Percentiles rank a stretch among this genome's conserved stretches.
Conservation (phyloP, 2,329 filamentous ascomycete genomes). For the Ilyonectria destructans region DNA sequence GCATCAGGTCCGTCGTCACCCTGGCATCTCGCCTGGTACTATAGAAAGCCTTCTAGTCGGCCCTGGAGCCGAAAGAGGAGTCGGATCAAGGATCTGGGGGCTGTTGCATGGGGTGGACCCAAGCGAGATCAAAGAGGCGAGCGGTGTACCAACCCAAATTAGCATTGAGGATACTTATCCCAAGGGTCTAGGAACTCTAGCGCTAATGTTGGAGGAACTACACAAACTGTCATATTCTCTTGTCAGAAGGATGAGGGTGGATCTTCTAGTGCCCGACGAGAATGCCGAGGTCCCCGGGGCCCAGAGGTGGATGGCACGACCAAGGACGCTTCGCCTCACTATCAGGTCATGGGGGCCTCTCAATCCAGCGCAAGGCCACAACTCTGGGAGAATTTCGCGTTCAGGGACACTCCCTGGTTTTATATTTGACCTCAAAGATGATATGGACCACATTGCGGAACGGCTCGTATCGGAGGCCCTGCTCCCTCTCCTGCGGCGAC, state of each 20-base stretch:
- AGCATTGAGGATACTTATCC: conserved; percentile 94
- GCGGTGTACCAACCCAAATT: conserved; percentile 86
- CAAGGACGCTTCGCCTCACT: conserved; percentile 85
- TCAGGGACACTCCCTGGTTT: conserved; percentile 83
- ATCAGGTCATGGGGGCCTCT: conserved; percentile 73
- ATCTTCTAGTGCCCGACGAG: conserved; percentile 74
- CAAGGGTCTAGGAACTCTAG: conserved; percentile 75
- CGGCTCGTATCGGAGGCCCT: conserved; percentile 80
- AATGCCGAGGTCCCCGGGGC: conserved; percentile 51
- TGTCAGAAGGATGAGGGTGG: conserved; percentile 83
- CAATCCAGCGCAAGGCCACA: conserved; percentile 65
- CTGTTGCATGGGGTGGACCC: conserved; percentile 87
- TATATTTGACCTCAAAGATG: conserved; percentile 76
- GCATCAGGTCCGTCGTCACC: conserved; percentile 74
- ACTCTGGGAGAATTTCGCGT: conserved; percentile 81
- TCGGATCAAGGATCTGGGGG: conserved; percentile 82
- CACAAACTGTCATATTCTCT: conserved; percentile 79
- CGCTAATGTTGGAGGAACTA: conserved; percentile 79
- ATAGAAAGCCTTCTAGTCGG: conserved; percentile 81
- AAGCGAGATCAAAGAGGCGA: conserved; percentile 80
- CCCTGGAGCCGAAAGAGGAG: conserved; percentile 79
- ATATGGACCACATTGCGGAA: conserved; percentile 74
- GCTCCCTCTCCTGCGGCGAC: conserved; percentile 80
- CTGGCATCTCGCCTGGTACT: conserved; percentile 73
- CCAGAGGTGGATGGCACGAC: conserved; percentile 81